Conservation (phyloP, 805 yeast genomes). For the Zygoascus tannicola region DNA sequence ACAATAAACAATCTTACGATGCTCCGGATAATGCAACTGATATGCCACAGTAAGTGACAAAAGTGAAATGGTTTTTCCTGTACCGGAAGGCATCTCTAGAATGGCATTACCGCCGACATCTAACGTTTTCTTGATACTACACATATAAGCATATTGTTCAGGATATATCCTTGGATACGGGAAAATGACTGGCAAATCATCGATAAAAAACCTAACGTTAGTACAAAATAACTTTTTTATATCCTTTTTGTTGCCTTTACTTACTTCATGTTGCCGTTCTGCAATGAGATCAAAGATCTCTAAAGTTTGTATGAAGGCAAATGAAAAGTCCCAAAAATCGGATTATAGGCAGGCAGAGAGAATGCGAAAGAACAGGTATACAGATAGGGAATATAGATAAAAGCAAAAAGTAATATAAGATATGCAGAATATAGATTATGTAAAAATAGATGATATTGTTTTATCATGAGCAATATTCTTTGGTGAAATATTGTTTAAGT, state of each 20-base stretch:
- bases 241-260: too few relatives aligned
- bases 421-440: too few relatives aligned
- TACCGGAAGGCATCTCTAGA: conserved; percentile 98
- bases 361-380: too few relatives aligned
- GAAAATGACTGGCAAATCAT: conserved; percentile 89
- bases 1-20: conserved; percentile 87
- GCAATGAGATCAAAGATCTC: too few relatives aligned
- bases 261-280: too few relatives aligned
- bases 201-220: conserved; percentile 81
- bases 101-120: conserved; percentile 97
- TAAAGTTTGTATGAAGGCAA: too few relatives aligned
- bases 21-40: conserved; percentile 89
- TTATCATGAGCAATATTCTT: conserved; percentile 1
- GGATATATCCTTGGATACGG: conserved; percentile 97
- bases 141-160: conserved; percentile 96
- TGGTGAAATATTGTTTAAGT: conserved; percentile 28
- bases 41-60: conserved; percentile 89
- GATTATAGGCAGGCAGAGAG: too few relatives aligned
- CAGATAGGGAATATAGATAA: too few relatives aligned
- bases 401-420: too few relatives aligned
- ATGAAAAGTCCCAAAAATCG: too few relatives aligned
- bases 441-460: neutral
- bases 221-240: too few relatives aligned
- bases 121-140: conserved; percentile 83
- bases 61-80: conserved; percentile 93